Base-by-base conservation (phyloP, 2,329 filamentous ascomycete species). In the Botrytis deweyae region DNA sequence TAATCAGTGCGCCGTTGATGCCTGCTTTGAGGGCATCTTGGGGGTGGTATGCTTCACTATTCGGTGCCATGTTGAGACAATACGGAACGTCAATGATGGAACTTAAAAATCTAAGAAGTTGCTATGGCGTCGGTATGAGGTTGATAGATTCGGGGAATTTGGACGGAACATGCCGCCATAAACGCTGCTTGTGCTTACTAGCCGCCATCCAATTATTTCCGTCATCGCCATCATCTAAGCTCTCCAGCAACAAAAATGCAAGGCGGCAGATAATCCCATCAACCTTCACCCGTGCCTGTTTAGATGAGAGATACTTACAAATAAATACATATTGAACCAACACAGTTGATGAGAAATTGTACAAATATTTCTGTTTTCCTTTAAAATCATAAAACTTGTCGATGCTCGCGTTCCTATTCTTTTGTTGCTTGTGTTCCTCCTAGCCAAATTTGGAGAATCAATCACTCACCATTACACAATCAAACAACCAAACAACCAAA, bases 11-110 rank as follows among this genome's bases (percentile, higher is more conserved):
- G 75, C 90, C 89, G 82, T 89, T 90, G 81, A 91, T 84, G 69
- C 91, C 88, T 76, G 88, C 87, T 77, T 88, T 87, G 79, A 97
- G 84, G 78, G 93, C 90, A 87, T 97, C 93, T 83, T 91, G 89
- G 67, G 92, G 89, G 77, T 92, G 89, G 83, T 92, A 97, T 76
- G 81, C 77, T 75, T 84, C 83, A 75, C 88, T 85, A 78, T 84
- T 84, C 73, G 84, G 82, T 78, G 85, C 84, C 87, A 89, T 88
- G 78, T 80, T 83, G 83, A 33, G 66, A 29, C 29, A 62, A 61
- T 59, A 52, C 7, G 22, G 38, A 36, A 8, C 16, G 40, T 68
- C 49, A 72, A 59, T 14, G 38, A 40, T 59, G 59, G 7, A 46
- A 44, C 25, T 52, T 18, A 22, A 36, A n/a, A 40, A 36, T 68